phyloP scores from a whole-genome alignment of 768 basidiomycete species.

The Auriscalpium orientale region DNA sequence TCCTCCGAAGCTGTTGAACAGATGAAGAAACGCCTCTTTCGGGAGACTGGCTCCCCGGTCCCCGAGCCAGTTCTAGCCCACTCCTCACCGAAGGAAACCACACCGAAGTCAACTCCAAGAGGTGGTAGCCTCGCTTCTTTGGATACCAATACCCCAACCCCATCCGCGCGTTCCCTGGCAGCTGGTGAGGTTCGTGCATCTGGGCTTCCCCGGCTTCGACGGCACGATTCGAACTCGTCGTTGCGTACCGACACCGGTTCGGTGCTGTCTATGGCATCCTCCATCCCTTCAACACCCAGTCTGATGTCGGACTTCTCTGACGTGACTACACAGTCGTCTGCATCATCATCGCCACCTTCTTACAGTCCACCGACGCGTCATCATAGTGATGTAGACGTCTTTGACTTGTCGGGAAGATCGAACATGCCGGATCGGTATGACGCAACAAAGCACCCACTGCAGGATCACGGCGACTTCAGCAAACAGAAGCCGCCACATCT shows the following conservation, averaged over 20 bases:
- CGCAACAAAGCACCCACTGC: background rate
- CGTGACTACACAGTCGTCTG: conserved; percentile 45
- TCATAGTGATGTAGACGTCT: conserved; percentile 1
- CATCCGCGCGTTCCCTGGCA: background rate
- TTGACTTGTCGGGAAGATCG: background rate
- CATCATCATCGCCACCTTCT: conserved; percentile 43
- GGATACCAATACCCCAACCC: background rate
- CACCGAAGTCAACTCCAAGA: background rate
- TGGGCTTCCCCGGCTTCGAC: conserved; percentile 7
- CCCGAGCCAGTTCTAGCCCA: conserved; percentile 14
- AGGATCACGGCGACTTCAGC: background rate
- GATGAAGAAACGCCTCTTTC: conserved; percentile 53
- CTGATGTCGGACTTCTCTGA: conserved; percentile 57
- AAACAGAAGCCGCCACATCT: background rate
- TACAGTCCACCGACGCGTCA: conserved; percentile 25
- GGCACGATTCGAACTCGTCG: conserved; percentile 8
- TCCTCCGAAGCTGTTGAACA: conserved; percentile 50
- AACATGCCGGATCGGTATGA: background rate
- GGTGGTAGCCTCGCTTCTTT: background rate
- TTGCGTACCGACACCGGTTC: conserved; percentile 18
- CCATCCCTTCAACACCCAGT: conserved; percentile 47
- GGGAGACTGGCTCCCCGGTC: conserved; percentile 23
- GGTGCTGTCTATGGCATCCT: conserved; percentile 24
- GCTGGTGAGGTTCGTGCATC: background rate
- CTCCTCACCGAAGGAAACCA: background rate